Conservation (phyloP, 768 basidiomycete genomes). For the Vararia minispora region DNA sequence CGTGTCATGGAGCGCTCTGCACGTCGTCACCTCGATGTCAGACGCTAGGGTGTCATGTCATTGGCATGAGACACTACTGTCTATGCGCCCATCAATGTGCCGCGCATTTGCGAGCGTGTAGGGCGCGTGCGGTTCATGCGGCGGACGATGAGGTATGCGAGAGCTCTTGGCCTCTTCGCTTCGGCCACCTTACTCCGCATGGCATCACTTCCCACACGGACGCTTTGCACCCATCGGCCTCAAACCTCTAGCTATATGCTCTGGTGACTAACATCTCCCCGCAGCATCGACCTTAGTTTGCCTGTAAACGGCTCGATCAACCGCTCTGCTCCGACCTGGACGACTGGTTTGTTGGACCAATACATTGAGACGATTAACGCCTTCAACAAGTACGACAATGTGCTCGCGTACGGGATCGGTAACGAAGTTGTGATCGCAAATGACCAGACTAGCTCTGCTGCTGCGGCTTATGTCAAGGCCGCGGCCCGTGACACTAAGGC, state of each 20-base stretch:
- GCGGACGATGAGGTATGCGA: no score
- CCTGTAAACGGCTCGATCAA: constrained; percentile 83
- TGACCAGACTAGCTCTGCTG: constrained; percentile 44
- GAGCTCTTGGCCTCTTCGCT: constrained; percentile 1
- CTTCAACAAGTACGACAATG: constrained; percentile 82
- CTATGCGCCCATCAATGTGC: no score
- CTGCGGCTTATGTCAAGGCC: constrained; percentile 78
- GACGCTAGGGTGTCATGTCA: no score
- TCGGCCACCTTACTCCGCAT: no score
- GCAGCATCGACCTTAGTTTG: constrained; percentile 75
- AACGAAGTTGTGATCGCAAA: constrained; percentile 62
- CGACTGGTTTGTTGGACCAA: constrained; percentile 65
- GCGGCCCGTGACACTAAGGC: constrained; percentile 83
- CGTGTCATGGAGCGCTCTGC: no score
- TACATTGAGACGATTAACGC: constrained; percentile 70
- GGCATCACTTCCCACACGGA: no score
- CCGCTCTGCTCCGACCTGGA: constrained; percentile 63
- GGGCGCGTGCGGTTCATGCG: no score
- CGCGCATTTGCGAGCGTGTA: no score
- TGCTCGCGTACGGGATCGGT: constrained; percentile 82
- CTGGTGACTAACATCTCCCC: constrained; percentile 7
- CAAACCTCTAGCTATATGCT: not conserved
- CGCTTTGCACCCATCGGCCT: no score
- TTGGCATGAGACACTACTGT: no score
- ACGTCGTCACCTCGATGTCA: no score